Base-by-base conservation (phyloP, 495 filamentous ascomycete species). In the Penicillium ochrochloron region DNA sequence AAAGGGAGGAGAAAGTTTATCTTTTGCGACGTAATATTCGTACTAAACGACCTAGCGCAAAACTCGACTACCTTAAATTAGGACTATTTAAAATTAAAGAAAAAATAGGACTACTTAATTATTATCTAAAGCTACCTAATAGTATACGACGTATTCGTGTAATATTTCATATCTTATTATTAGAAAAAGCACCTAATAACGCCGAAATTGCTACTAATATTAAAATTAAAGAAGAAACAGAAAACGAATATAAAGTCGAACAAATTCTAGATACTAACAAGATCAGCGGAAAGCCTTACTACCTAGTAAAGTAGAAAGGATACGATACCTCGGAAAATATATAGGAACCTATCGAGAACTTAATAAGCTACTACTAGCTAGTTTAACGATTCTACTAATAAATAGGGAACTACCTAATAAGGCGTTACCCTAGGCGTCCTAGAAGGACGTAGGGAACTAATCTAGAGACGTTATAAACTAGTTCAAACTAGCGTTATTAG, bases 21-120 rank as follows among this genome's bases (percentile, higher is more conserved):
- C 17, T 58, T 41, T 35, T 52, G 39, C 8, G 6, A 59, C 17
- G 17, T 25, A 63, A 64, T 39, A 67, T 52, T 52, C 10, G 10
- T n/a, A 52, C 14, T 52, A 52, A 57, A 11, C 14, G 11, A 61
- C 57, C 52, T 56, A 63, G 60, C 12, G 10, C 11, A 11, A 66
- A 66, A 41, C 60, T 66, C 2, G 12, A 62, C 21, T n/a, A 66
- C 5, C 54, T 57, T 34, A 51, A 51, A 48, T 15, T 66, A 11
- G 46, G 59, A 62, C 59, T 50, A 58, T 66, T 62, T 12, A 27
- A 42, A 48, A 66, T 66, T 11, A 8, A 59, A 25, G 23, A 66
- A 50, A 66, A 66, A 57, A 17, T 50, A 27, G 48, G 60, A 63
- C 50, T 46, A 62, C 14, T 60, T 19, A 63, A 62, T 60, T 66